A percentile compares a stretch with the other conserved stretches of the same genome.
Evolutionary conservation across 495 filamentous ascomycete species (phyloP).

Genomic region (Gamarada debralockiae): DNA sequence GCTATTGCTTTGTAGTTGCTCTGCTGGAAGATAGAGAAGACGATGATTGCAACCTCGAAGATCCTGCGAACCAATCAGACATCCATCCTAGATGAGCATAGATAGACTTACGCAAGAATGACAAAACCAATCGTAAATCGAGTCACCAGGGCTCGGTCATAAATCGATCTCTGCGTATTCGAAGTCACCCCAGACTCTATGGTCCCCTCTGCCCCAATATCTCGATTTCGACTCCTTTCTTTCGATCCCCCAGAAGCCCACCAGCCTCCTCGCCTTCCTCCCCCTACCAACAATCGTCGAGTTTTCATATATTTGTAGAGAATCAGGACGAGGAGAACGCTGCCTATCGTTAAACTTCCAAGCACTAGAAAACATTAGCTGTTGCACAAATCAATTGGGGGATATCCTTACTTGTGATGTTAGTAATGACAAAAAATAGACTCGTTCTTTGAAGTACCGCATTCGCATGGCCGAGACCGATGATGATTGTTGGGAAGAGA

Average conservation of each 20-base stretch:
- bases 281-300: conserved; percentile 28
- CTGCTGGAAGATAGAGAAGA: conserved; percentile 36
- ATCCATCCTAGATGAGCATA: not conserved
- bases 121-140: conserved; percentile 43
- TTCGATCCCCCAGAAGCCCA: conserved; percentile 17
- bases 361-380: conserved; percentile 32
- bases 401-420: conserved; percentile 36
- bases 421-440: conserved; percentile 36
- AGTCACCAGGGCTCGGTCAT: conserved; percentile 42
- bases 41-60: conserved; percentile 40
- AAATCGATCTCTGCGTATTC: conserved; percentile 30
- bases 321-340: conserved; percentile 36
- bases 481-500: conserved; percentile 32
- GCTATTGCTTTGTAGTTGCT: conserved; percentile 30
- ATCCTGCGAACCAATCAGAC: conserved; percentile 9
- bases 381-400: not conserved
- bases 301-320: conserved; percentile 42
- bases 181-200: conserved; percentile 4
- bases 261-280: conserved; percentile 10
- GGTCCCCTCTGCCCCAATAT: conserved; percentile 2
- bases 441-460: conserved; percentile 25
- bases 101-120: conserved; percentile 29
- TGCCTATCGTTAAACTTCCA: conserved; percentile 34
- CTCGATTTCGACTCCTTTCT: not conserved
- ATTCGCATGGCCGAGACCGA: conserved; percentile 32